Evolutionary conservation across 805 yeast species (phyloP).

Genomic region (Scheffersomyces stipitis): DNA sequence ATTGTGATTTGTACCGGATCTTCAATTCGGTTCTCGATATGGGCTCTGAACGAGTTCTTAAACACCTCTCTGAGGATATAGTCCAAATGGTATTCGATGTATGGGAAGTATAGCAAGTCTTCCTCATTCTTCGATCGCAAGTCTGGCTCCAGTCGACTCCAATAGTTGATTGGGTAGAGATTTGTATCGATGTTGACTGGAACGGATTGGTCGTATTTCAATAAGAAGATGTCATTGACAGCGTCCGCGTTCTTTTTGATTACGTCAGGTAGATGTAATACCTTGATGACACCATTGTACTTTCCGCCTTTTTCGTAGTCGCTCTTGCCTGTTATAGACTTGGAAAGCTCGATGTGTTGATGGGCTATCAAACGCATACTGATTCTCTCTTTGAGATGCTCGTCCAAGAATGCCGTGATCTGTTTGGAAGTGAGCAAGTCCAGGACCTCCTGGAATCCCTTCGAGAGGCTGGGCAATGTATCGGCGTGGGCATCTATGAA

Average conservation of each 20-base stretch:
- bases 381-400: slow-evolving; percentile 80
- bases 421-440: slow-evolving; percentile 45
- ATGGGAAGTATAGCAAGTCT: slow-evolving; percentile 59
- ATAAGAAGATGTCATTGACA: slow-evolving; percentile 78
- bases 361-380: slow-evolving; percentile 84
- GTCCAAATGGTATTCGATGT: slow-evolving; percentile 84
- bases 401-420: slow-evolving; percentile 64
- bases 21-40: slow-evolving; percentile 60
- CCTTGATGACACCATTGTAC: slow-evolving; percentile 56
- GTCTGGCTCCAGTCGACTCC: slow-evolving; percentile 25
- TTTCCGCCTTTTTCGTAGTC: slow-evolving; percentile 57
- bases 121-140: slow-evolving; percentile 41
- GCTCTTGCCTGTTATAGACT: slow-evolving; percentile 33
- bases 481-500: slow-evolving; percentile 80
- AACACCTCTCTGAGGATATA: slow-evolving; percentile 83
- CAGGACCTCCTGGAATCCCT: slow-evolving; percentile 73
- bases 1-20: slow-evolving; percentile 42
- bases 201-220: slow-evolving; percentile 80
- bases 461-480: slow-evolving; percentile 76
- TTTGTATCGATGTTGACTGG: slow-evolving; percentile 53
- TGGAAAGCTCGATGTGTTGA: slow-evolving; percentile 71
- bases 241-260: slow-evolving; percentile 65
- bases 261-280: slow-evolving; percentile 61
- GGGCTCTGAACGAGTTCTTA: slow-evolving; percentile 86
- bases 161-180: slow-evolving; percentile 26